Evolutionary conservation across 1,139 yeast genomes (phyloP), one percentile per base, ranked within the genome.

Genomic region (Kazachstania sp.): DNA sequence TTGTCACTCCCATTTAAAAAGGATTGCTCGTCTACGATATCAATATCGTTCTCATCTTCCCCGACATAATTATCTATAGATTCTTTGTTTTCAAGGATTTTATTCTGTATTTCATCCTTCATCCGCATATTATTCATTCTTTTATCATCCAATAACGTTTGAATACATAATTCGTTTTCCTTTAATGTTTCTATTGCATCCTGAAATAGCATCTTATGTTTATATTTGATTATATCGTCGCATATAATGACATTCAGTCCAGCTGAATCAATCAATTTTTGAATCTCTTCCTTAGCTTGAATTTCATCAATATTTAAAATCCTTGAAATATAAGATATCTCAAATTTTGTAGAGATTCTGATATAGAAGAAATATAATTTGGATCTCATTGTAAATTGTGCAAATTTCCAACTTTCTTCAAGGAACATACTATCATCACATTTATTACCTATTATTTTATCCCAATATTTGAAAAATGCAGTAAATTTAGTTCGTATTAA

Each of bases 321-420:
- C 11, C 53, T 49, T 4, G 66, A 55, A 15, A 63, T 46, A 44
- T 63, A 61, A 31, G 56, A 47, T 9, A 61, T 48, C 23, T 49
- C 50, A 15, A 63, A 43, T 37, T 43, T 49, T 20, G 50, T 51
- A 2, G 65, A 56, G 3, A 62, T 50, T 37, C 58, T 50, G 42
- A 63, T 41, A 48, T 63, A 61, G 39, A 63, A 59, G 20, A 56
- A 55, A 41, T 58, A 59, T 16, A 62, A 54, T 43, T 62, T 63
- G 36, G 51, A 45, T 35, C 63, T 51, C 57, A 62, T 56, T 12
- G 50, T 47, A 26, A 39, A 44, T 15, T 54, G 52, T 2, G 58
- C 55, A 11, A 37, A 44, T 2, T 43, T 40, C 65, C 64, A 60
- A 28, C 47, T 50, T 15, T 50, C 50, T 28, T 42, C 39, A 11